Base-by-base conservation (phyloP, 306 rosid genomes). In the Prunus salicina region DNA sequence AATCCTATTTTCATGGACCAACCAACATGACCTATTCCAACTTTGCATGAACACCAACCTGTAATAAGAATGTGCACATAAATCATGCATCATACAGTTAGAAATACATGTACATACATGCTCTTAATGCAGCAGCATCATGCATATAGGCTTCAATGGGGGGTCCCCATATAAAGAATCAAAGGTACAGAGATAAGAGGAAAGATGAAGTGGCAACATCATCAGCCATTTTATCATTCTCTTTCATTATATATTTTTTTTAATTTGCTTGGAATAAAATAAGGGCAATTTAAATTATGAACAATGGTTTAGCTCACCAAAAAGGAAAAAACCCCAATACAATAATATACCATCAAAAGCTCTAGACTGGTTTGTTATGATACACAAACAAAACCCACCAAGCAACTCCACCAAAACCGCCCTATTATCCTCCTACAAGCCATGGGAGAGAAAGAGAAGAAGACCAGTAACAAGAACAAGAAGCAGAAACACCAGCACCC, bases 401-500 rank as follows among this genome's bases (percentile, higher is more conserved):
- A 57, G 65, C 65, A 64, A 9, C 43, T n/a, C 66, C 67, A 64
- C 43, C 80, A 68, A 76, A 81, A 32, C 49, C 64, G 24, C 41
- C 18, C 64, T 58, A 43, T 1, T 38, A 57, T 20, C 46, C 46
- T 12, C 74, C 72, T 70, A 71, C 75, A 51, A 20, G 24, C 69
- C 89, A 89, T 88, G 96, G 92, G 75, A 78, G 87, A 89, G 79
- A 89, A 86, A 73, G 91, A 86, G 79, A 71, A 72, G 74, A 86
- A 83, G 74, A 87, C 25, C 30, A 77, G 58, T 15, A 78, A 76
- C 78, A 89, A 90, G 74, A 86, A 85, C 84, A 92, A 96, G 93
- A 96, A 89, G 84, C 98, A 83, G 74, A 96, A 96, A 67, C 99
- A 91, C 41, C 93, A 90, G 51, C 98, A 96, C 81, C 97, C 97